phyloP scores from a whole-genome alignment of 495 filamentous ascomycete genomes.

The Schizothecium vesticola region DNA sequence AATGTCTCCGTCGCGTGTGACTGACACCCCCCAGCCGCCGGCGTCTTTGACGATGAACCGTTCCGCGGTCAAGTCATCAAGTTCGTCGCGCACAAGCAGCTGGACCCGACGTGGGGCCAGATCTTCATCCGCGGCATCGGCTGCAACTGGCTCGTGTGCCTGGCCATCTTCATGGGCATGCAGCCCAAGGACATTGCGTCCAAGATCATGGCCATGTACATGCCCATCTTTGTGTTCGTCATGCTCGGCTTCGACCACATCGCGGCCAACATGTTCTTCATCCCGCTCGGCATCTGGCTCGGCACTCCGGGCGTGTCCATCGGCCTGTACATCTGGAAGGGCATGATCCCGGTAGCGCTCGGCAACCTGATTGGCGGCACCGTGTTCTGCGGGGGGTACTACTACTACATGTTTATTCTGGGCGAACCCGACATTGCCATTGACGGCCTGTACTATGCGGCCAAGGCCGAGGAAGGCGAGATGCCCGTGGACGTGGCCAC shows the following conservation, averaged over 20 bases:
- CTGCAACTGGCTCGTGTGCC: conserved; percentile 61
- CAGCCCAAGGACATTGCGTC: conserved; percentile 50
- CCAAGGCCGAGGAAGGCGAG: not conserved
- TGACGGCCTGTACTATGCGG: not conserved
- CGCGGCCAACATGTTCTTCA: conserved; percentile 62
- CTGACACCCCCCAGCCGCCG: conserved; percentile 39
- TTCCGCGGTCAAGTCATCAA: conserved; percentile 47
- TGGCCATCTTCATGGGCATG: conserved; percentile 52
- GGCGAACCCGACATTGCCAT: not conserved
- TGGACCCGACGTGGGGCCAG: conserved; percentile 51
- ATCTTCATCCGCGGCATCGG: conserved; percentile 58
- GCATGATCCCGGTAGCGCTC: conserved; percentile 52
- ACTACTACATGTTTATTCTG: conserved; percentile 43
- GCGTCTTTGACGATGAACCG: conserved; percentile 47
- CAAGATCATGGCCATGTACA: conserved; percentile 59
- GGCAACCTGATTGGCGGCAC: conserved; percentile 56
- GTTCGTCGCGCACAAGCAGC: conserved; percentile 51
- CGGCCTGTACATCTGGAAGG: conserved; percentile 59
- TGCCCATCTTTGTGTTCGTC: conserved; percentile 57
- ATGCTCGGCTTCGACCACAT: conserved; percentile 57
- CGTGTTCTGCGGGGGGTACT: conserved; percentile 45
- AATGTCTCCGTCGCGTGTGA: not conserved
- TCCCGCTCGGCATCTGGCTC: conserved; percentile 53
- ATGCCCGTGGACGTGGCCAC: not conserved
- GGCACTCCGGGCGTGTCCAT: conserved; percentile 45